These are phyloP conservation scores for Vigna reflexopilosa DNA, from an alignment of 306 rosid genomes.

Conservation along the genomic window DNA sequence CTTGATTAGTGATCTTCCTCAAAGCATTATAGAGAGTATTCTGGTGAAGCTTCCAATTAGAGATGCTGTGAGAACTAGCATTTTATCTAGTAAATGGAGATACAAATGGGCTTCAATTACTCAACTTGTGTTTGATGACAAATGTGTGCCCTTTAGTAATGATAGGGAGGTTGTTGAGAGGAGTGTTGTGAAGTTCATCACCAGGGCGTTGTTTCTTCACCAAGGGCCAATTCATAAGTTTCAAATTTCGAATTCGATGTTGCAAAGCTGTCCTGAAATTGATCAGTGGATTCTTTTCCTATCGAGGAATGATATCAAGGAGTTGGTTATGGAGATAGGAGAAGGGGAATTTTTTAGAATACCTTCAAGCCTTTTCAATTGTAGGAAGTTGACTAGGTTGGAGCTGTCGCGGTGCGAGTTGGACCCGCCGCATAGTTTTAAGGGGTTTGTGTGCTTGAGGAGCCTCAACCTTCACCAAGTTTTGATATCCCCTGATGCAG, in stretches of 20 bases:
- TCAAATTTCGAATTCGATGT: slow-evolving; percentile 57
- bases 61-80: slow-evolving; percentile 83
- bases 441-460: slow-evolving; percentile 69
- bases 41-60: slow-evolving; percentile 68
- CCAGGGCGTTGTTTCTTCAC: slow-evolving; percentile 79
- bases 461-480: slow-evolving; percentile 81
- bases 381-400: slow-evolving; percentile 69
- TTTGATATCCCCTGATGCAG: slow-evolving; percentile 68
- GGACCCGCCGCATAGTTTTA: slow-evolving; percentile 76
- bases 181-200: slow-evolving; percentile 62
- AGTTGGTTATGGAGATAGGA: slow-evolving; percentile 74
- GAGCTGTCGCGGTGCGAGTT: slow-evolving; percentile 82
- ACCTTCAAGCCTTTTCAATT: slow-evolving; percentile 79
- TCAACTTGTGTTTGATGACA: slow-evolving; percentile 76
- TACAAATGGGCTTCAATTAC: slow-evolving; percentile 77
- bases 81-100: slow-evolving; percentile 87
- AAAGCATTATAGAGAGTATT: slow-evolving; percentile 79
- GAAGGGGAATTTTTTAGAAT: slow-evolving; percentile 77
- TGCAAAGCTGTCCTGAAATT: slow-evolving; percentile 76
- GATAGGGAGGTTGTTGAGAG: slow-evolving; percentile 51
- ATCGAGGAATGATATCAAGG: slow-evolving; percentile 78
- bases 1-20: slow-evolving; percentile 84
- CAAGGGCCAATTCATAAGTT: slow-evolving; percentile 93
- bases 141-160: slow-evolving; percentile 51
- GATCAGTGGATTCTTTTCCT: slow-evolving; percentile 94